Evolutionary conservation across 495 filamentous ascomycete species (phyloP), one percentile per base, ranked within the genome.

Genomic region (Talaromyces ruber): DNA sequence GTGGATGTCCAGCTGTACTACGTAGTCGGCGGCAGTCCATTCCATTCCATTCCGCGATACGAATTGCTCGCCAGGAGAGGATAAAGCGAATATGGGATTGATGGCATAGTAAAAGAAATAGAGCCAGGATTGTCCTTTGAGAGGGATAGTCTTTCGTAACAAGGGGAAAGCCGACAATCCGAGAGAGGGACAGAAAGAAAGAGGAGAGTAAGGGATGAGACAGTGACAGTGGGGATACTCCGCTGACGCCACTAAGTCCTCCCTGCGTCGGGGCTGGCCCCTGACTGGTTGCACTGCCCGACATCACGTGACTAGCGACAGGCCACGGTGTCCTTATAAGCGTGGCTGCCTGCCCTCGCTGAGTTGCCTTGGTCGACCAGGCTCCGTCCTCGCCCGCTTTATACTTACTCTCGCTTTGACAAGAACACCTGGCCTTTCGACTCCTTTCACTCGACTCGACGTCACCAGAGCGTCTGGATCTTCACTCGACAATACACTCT

Each of bases 301-400:
- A 0, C 43, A 22, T 57, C 54, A 57, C 57, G 37, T 28, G 37
- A 26, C n/a, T 6, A 7, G 11, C 18, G 14, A 60, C 30, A 6
- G 74, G 76, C 73, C 76, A 78, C 74, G 73, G 70, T 78, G 74
- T 74, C 76, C 74, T 79, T 72, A 47, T 18, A 74, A 67, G 63
- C 69, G 30, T 43, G 66, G 63, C 61, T 58, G 53, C 61, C 61
- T 63, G 32, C 60, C 51, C 51, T 16, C 56, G 1, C 3, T 43
- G 29, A 43, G 45, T 67, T 62, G 14, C 62, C 61, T 67, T 32
- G 69, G 60, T 63, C 37, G 25, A 22, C 6, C 32, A 32, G 28
- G 45, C 54, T 29, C 21, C 16, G 29, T 54, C 30, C 43, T 24
- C 43, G 21, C 14, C 14, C 52, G 6, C 30, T n/a, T 59, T 56